Evolutionary conservation across 2,329 filamentous ascomycete species (phyloP), one percentile per base, ranked within the genome.

Genomic region (Neopestalotiopsis sp.): DNA sequence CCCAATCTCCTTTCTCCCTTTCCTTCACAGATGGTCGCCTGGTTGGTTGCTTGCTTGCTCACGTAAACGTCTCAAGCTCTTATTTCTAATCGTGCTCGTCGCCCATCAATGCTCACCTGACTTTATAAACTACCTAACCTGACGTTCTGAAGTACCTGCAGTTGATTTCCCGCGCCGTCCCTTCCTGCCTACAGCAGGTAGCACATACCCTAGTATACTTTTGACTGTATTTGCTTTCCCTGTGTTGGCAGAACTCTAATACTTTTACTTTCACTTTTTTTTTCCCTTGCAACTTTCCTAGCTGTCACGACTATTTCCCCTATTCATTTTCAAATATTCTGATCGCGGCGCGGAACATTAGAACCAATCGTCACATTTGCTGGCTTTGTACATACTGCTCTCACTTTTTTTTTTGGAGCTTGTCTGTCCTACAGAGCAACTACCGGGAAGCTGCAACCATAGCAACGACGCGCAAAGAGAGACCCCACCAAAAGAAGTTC

Each of bases 81-180:
- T 20, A n/a, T 62, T 32, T 58, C 56, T 30, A 53, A 40, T 56
- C 17, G 20, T 34, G 20, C 40, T 28, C 38, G 10, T 13, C 57
- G 38, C 59, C 38, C 38, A 38, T 14, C 42, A 1, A 49, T 32
- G 66, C 66, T 63, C 66, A 67, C 66, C 57, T 67, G 66, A 67
- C 53, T 59, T 61, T 34, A 12, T 4, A 17, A 20, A 61, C 65
- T 61, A 20, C 59, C 57, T 59, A 24, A n/a, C 20, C 38, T 53
- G n/a, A 17, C 30, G 38, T 45, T 4, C 28, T 38, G 13, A 9
- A 6, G 14, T 28, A 40, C 34, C 34, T 38, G 34, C 24, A n/a
- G 28, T 14, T 28, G 24, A 38, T 38, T 45, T 38, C 30, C 24
- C 38, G 24, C 24, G 24, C 24, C 24, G 61, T 38, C 32, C 28